Base-by-base conservation (phyloP, 75 land plant genomes). In the Ceratopteris richardii region DNA sequence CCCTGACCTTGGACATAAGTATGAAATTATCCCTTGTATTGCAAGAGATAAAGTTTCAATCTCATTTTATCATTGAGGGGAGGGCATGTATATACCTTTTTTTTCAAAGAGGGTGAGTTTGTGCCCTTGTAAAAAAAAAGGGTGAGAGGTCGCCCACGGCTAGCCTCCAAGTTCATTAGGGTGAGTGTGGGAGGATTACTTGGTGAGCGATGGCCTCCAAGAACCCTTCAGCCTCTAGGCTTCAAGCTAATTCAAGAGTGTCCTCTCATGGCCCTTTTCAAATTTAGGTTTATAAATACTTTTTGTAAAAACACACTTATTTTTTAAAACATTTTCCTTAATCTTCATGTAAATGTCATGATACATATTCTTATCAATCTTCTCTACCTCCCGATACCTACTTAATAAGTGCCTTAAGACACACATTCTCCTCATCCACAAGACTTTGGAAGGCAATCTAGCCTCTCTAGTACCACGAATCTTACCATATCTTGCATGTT, bases 321-420 rank as follows among this genome's bases (percentile, higher is more conserved):
- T 85, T 69, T 85, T 85, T 54, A 85, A 85, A 17, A 82, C 88
- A 70, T 87, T 87, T 72, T 87, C 91, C 67, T 87, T 87, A 11
- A 87, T 87, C 64, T 78, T 89, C 95, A 89, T 86, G 82, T 89
- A 89, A 91, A 89, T 89, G 65, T 82, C 90, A 72, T 89, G 95
- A 55, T 89, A 86, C 91, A 87, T 83, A 64, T 87, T 87, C 58
- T 78, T 87, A 66, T 87, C 91, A 72, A 87, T 87, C 61, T 87
- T 87, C 72, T 80, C 78, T 0, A 88, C 56, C 44, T 84, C 91
- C 25, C 92, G 57, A 57, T 90, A 90, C 66, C 86, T 86, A 31
- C 96, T 76, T 9, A 33, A 70, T 50, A 90, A 52, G 31, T 91
- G 79, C 39, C 96, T 72, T 13, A 90, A 69, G 12, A 90, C 87